Conservation (phyloP, 768 basidiomycete genomes). For the Stropharia rugosoannulata region DNA sequence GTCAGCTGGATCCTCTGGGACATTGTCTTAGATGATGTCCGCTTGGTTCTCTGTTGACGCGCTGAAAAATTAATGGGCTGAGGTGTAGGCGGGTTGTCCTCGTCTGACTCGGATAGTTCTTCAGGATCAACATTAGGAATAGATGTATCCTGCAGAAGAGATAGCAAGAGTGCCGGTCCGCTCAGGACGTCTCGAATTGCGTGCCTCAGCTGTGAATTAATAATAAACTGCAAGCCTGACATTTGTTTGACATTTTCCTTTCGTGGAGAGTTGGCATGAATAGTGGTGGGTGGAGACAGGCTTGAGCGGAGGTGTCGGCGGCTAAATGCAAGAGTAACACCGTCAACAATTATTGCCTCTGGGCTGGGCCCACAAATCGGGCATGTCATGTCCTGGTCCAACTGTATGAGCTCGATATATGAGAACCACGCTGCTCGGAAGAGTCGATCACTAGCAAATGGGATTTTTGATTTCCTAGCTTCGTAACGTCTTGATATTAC, state of each 20-base stretch:
- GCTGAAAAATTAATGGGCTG: no score
- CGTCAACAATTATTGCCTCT: conserved; percentile 30
- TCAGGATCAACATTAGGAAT: neutral
- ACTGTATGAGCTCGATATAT: conserved; percentile 19
- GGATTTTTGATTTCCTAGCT: neutral
- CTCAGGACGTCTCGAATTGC: neutral
- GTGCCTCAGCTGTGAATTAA: conserved; percentile 1
- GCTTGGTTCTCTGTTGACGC: no score
- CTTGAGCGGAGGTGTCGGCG: conserved; percentile 23
- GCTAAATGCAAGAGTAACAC: conserved; percentile 30
- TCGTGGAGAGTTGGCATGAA: conserved; percentile 5
- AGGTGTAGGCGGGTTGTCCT: no score
- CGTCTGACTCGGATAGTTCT: neutral
- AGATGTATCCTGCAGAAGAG: neutral
- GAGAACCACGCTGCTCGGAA: conserved; percentile 33
- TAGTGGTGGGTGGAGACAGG: conserved; percentile 25
- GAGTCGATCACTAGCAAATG: conserved; percentile 25
- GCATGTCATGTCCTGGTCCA: conserved; percentile 25
- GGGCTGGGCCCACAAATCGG: conserved; percentile 25
- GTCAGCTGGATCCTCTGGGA: neutral
- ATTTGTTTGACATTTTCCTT: conserved; percentile 1
- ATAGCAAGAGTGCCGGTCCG: neutral
- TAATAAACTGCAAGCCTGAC: conserved; percentile 3
- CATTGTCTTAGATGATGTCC: no score
- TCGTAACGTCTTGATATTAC: neutral